Conservation (phyloP, 257 asterid species). For the Ballota nigra region DNA sequence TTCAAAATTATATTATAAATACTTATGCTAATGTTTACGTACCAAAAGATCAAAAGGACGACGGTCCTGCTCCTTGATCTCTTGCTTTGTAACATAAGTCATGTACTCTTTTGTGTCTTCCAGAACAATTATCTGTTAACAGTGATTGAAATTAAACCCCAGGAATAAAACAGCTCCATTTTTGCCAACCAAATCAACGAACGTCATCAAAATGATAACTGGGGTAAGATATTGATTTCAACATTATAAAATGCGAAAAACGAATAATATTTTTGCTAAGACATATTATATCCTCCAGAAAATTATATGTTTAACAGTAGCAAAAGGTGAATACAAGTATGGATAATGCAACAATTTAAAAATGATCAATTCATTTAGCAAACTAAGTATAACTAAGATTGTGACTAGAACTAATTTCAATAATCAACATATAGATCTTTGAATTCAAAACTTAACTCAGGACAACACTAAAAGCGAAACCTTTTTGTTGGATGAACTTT, state of each 20-base stretch:
- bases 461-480: neutral
- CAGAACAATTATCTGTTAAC: constrained; percentile 73
- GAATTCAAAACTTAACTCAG: neutral
- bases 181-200: too few relatives aligned
- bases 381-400: too few relatives aligned
- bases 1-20: neutral
- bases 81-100: constrained; percentile 62
- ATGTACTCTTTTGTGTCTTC: constrained; percentile 82
- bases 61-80: constrained; percentile 61
- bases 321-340: too few relatives aligned
- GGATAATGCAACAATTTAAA: too few relatives aligned
- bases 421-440: neutral
- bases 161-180: neutral
- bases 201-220: too few relatives aligned
- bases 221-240: too few relatives aligned
- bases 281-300: too few relatives aligned
- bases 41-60: constrained; percentile 88
- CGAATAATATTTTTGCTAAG: too few relatives aligned
- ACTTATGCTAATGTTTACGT: constrained; percentile 19
- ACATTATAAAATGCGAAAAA: too few relatives aligned
- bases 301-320: too few relatives aligned
- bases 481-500: neutral
- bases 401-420: neutral
- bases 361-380: too few relatives aligned
- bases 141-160: neutral